Evolutionary conservation across 441 rosid genomes (phyloP).

Genomic region (Capsella rubella): DNA sequence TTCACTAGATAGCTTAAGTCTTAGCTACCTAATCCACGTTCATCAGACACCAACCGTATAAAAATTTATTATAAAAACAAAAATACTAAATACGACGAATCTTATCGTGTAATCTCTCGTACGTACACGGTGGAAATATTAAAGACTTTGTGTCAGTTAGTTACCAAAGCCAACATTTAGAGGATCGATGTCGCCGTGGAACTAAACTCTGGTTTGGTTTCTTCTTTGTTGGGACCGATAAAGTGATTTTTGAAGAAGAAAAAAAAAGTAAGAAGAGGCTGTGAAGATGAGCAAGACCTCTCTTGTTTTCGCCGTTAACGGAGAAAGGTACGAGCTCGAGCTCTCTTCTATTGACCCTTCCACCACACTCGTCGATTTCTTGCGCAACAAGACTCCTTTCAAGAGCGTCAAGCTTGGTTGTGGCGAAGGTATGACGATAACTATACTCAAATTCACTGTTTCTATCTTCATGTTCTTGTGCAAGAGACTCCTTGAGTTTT

Average conservation of each 20-base stretch:
- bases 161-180: background rate
- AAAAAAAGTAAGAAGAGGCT: background rate
- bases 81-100: background rate
- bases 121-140: background rate
- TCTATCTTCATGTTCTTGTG: conserved; percentile 3
- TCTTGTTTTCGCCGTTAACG: conserved; percentile 80
- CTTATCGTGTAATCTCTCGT: background rate
- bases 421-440: conserved; percentile 70
- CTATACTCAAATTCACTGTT: background rate
- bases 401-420: conserved; percentile 89
- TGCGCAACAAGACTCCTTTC: conserved; percentile 71
- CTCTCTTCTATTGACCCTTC: conserved; percentile 63
- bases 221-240: background rate
- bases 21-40: background rate
- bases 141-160: background rate
- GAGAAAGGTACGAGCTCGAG: conserved; percentile 70
- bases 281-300: conserved; percentile 31
- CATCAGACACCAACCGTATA: background rate
- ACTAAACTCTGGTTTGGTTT: conserved; percentile 5
- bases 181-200: background rate
- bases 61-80: background rate
- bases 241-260: conserved; percentile 3
- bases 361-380: conserved; percentile 75
- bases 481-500: background rate
- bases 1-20: no score